These are phyloP conservation scores for Crithidia sp. DNA, from an alignment of 208 protist genomes.

Conservation along the genomic window DNA sequence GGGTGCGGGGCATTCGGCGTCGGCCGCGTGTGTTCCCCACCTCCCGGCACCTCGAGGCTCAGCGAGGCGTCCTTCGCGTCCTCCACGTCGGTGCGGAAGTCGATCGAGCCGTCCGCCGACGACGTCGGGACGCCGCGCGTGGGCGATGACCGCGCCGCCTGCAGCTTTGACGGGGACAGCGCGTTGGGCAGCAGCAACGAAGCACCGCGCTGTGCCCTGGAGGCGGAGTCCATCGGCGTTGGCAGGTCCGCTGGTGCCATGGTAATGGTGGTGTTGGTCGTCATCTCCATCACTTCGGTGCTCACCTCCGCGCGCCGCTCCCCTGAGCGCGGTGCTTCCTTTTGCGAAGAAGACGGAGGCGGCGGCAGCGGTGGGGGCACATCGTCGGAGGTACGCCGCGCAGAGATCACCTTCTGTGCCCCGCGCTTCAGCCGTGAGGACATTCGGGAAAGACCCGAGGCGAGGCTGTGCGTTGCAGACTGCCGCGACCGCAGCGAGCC, in stretches of 20 bases:
- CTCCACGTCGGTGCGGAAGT: conserved; percentile 18
- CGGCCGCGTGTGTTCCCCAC: background rate
- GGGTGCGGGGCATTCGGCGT: background rate
- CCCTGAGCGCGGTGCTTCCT: background rate
- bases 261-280: background rate
- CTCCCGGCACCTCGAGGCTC: background rate
- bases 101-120: conserved; percentile 10
- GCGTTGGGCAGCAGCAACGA: background rate
- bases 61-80: background rate
- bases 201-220: background rate
- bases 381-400: background rate
- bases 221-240: background rate
- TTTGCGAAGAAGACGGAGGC: too few species aligned
- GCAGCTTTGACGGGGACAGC: background rate
- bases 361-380: background rate
- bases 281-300: background rate
- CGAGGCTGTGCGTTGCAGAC: conserved; percentile 18
- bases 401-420: background rate
- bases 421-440: conserved; percentile 19
- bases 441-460: conserved; percentile 22
- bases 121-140: conserved; percentile 2
- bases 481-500: conserved; percentile 1
- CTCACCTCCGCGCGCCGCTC: background rate
- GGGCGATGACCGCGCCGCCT: background rate
- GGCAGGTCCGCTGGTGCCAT: conserved; percentile 3